A percentile compares a stretch with the other conserved stretches of the same genome.
Conservation (phyloP, 345 rosid genomes). For the Camelina sativa region DNA sequence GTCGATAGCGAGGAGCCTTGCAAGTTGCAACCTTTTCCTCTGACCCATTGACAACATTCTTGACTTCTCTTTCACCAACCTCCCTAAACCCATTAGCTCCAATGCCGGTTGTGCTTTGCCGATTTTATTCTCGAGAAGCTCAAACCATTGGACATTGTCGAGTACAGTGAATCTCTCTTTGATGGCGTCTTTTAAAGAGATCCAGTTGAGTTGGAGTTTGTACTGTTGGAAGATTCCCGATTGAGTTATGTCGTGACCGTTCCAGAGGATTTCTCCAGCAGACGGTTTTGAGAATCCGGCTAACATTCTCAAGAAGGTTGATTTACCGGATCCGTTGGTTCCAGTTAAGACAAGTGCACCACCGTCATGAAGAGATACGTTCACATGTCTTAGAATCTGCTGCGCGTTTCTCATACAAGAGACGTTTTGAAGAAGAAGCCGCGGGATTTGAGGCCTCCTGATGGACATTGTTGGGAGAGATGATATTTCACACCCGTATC, state of each 20-base stretch:
- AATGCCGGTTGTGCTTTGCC: constrained; percentile 81
- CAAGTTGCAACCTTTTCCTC: constrained; percentile 84
- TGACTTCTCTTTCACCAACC: constrained; percentile 75
- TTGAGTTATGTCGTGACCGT: constrained; percentile 74
- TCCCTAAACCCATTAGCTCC: constrained; percentile 87
- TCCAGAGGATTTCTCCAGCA: constrained; percentile 91
- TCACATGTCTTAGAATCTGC: constrained; percentile 70
- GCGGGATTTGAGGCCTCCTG: constrained; percentile 64
- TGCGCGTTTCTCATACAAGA: constrained; percentile 97
- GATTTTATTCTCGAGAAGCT: constrained; percentile 70
- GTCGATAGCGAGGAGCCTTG: constrained; percentile 79
- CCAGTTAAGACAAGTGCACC: constrained; percentile 84
- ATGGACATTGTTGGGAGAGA: constrained; percentile 50
- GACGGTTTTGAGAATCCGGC: constrained; percentile 89
- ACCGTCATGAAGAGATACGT: constrained; percentile 76
- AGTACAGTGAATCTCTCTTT: constrained; percentile 70
- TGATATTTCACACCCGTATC: background rate
- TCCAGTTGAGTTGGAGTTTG: constrained; percentile 93
- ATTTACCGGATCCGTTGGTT: constrained; percentile 81
- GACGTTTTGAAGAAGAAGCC: constrained; percentile 79
- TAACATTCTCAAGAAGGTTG: constrained; percentile 79
- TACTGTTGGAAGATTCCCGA: constrained; percentile 88
- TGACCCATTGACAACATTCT: constrained; percentile 94
- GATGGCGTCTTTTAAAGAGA: constrained; percentile 80
- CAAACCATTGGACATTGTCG: constrained; percentile 87